These are phyloP conservation scores for Trypethelium eluteriae DNA, from an alignment of 495 filamentous ascomycete species.

Conservation along the genomic window DNA sequence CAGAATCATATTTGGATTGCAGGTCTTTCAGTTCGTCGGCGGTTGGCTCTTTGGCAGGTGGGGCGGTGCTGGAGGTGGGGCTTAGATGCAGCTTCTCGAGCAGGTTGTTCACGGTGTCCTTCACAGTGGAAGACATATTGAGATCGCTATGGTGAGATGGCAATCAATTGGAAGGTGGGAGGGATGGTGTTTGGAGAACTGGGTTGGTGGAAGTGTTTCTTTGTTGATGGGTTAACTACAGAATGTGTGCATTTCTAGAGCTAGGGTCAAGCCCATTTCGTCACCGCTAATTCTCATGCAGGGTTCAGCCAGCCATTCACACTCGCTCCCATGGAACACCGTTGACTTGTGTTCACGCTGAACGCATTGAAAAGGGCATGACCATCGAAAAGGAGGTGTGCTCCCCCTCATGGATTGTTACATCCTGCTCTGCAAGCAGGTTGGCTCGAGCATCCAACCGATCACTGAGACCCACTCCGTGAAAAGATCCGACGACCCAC, in stretches of 20 bases:
- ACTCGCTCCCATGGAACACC: background rate
- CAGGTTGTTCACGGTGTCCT: slow-evolving; percentile 48
- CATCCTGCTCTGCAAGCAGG: slow-evolving; percentile 6
- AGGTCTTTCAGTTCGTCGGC: slow-evolving; percentile 66
- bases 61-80: slow-evolving; percentile 33
- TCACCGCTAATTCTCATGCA: slow-evolving; percentile 6
- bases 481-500: too few relatives aligned
- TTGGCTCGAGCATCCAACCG: slow-evolving; percentile 1
- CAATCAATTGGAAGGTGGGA: background rate
- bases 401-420: background rate
- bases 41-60: slow-evolving; percentile 56
- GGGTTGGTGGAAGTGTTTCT: background rate
- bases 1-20: slow-evolving; percentile 65
- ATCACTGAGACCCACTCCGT: too few relatives aligned
- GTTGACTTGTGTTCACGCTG: background rate
- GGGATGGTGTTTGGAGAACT: background rate
- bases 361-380: background rate
- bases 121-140: slow-evolving; percentile 23
- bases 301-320: background rate
- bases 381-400: background rate
- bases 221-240: background rate
- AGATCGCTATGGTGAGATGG: background rate
- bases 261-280: background rate
- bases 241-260: background rate
- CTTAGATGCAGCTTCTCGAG: slow-evolving; percentile 49